Percentiles rank a stretch among this genome's conserved stretches.
Evolutionary conservation across 2,329 filamentous ascomycete species (phyloP).

Genomic region (Biscogniauxia mediterranea): DNA sequence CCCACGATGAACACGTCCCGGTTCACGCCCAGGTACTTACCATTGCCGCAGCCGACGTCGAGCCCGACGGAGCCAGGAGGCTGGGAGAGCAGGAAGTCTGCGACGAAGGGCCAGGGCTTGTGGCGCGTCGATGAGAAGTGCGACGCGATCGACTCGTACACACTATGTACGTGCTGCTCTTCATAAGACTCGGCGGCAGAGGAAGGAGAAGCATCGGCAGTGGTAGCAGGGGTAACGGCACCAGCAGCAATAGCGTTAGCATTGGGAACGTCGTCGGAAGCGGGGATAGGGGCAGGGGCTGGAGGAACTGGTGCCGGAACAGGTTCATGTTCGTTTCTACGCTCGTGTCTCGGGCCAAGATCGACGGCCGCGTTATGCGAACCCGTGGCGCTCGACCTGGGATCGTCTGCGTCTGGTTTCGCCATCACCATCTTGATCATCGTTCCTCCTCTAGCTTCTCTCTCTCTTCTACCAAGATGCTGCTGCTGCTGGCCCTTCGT

Average conservation of each 20-base stretch:
- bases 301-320: background rate
- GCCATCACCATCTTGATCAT: background rate
- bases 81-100: slow-evolving; percentile 68
- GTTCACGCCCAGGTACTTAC: slow-evolving; percentile 88
- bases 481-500: background rate
- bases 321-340: background rate
- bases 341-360: background rate
- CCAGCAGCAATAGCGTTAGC: slow-evolving; percentile 14
- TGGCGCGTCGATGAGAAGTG: slow-evolving; percentile 80
- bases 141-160: slow-evolving; percentile 84
- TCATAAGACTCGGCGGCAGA: slow-evolving; percentile 64
- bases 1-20: slow-evolving; percentile 74
- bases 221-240: slow-evolving; percentile 21
- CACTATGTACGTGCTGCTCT: slow-evolving; percentile 79
- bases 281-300: slow-evolving; percentile 6
- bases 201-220: slow-evolving; percentile 17
- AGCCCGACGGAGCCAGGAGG: slow-evolving; percentile 73
- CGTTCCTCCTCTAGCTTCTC: background rate
- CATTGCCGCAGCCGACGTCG: slow-evolving; percentile 94
- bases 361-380: slow-evolving; percentile 22
- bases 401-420: background rate
- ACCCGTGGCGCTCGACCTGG: slow-evolving; percentile 19
- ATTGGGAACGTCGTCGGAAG: slow-evolving; percentile 2
- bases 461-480: background rate
- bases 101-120: slow-evolving; percentile 90